Percentiles rank a stretch among this genome's conserved stretches.
phyloP scores from a whole-genome alignment of 495 filamentous ascomycete species.

The Penicillium goetzii region DNA sequence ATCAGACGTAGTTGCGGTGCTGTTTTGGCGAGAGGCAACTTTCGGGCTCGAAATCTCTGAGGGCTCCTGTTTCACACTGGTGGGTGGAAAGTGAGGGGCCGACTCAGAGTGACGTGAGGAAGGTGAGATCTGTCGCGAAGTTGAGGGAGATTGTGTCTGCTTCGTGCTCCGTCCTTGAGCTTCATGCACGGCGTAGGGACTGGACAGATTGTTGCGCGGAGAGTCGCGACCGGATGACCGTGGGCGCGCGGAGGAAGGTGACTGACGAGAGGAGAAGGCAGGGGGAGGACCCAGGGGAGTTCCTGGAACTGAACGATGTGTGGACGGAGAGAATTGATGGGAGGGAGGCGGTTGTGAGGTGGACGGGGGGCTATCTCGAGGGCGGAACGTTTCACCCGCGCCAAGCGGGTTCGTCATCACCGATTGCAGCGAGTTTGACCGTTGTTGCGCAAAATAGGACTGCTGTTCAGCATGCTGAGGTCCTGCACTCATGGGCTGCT shows the following conservation, averaged over 20 bases:
- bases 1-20: slow-evolving; percentile 25
- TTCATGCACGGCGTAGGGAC: slow-evolving; percentile 40
- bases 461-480: slow-evolving; percentile 40
- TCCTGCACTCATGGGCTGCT: slow-evolving; percentile 36
- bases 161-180: slow-evolving; percentile 28
- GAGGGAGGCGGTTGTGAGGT: slow-evolving; percentile 40
- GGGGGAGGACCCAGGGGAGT: slow-evolving; percentile 54
- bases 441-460: slow-evolving; percentile 48
- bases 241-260: slow-evolving; percentile 40
- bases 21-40: slow-evolving; percentile 42
- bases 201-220: slow-evolving; percentile 42
- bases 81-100: slow-evolving; percentile 28
- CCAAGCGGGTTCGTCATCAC: slow-evolving; percentile 44
- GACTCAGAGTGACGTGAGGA: slow-evolving; percentile 39
- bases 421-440: slow-evolving; percentile 54
- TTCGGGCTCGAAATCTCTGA: slow-evolving; percentile 52
- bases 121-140: slow-evolving; percentile 32
- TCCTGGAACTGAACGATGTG: slow-evolving; percentile 49
- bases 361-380: slow-evolving; percentile 49
- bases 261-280: slow-evolving; percentile 38
- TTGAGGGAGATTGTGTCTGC: slow-evolving; percentile 36
- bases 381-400: slow-evolving; percentile 40
- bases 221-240: slow-evolving; percentile 42
- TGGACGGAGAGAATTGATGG: slow-evolving; percentile 46
- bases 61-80: slow-evolving; percentile 41